phyloP scores from a whole-genome alignment of 1,139 yeast genomes.

The Nakaseomyces glabratus region DNA sequence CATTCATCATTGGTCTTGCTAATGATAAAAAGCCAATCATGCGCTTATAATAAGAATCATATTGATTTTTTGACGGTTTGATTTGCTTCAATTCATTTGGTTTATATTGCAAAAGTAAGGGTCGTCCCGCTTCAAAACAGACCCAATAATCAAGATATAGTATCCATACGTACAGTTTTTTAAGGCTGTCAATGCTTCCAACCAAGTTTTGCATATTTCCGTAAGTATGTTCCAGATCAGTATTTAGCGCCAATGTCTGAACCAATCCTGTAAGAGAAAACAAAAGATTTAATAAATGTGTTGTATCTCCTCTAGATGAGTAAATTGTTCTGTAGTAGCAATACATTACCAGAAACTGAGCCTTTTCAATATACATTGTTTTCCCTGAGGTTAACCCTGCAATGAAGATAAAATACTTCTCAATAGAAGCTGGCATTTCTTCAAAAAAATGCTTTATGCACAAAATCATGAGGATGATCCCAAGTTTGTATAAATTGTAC shows the following conservation, averaged over 20 bases:
- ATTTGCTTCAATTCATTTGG: neutral
- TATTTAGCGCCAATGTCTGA: slow-evolving; percentile 28
- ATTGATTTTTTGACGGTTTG: neutral
- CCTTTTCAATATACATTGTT: slow-evolving; percentile 21
- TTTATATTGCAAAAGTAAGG: slow-evolving; percentile 16
- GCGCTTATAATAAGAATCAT: slow-evolving; percentile 5
- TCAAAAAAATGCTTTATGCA: slow-evolving; percentile 15
- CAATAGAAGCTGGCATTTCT: slow-evolving; percentile 15
- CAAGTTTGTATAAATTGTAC: slow-evolving; percentile 21
- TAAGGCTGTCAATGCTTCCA: slow-evolving; percentile 20
- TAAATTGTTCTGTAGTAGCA: slow-evolving; percentile 17
- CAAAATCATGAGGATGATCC: slow-evolving; percentile 21
- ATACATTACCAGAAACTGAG: slow-evolving; percentile 24
- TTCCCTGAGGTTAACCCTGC: slow-evolving; percentile 20
- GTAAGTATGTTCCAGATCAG: slow-evolving; percentile 23
- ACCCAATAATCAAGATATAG: slow-evolving; percentile 25
- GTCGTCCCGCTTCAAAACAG: slow-evolving; percentile 28
- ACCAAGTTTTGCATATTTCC: slow-evolving; percentile 14
- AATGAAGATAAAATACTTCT: slow-evolving; percentile 15
- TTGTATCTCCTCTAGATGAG: slow-evolving; percentile 26
- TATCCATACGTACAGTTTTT: slow-evolving; percentile 26
- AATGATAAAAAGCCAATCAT: slow-evolving; percentile 16
- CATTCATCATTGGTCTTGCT: slow-evolving; percentile 17
- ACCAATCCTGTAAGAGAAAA: slow-evolving; percentile 24
- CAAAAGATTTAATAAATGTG: slow-evolving; percentile 18